phyloP scores from a whole-genome alignment of 2,329 filamentous ascomycete species.

The Aspergillus aculeatus region DNA sequence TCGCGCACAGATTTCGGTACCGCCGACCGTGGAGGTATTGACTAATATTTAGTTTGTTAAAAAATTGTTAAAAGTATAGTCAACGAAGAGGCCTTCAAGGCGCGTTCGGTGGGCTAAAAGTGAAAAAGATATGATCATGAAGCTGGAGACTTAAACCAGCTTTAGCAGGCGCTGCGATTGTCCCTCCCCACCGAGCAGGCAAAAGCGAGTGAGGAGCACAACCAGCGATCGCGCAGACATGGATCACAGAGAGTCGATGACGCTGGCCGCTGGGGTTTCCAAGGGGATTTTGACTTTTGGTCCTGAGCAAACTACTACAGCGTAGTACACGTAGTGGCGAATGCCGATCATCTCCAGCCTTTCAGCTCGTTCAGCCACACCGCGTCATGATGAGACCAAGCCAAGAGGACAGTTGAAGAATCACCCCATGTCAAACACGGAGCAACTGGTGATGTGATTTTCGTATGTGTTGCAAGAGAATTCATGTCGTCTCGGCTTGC shows the following conservation, averaged over 20 bases:
- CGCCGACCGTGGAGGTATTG: neutral
- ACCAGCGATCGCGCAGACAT: constrained; percentile 2
- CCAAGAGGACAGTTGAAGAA: neutral
- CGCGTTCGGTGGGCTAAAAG: neutral
- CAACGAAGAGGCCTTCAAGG: too few species aligned
- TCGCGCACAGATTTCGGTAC: neutral
- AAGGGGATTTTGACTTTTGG: neutral
- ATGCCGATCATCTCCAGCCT: neutral
- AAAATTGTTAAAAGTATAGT: neutral
- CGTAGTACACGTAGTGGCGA: neutral
- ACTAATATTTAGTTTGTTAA: too few species aligned
- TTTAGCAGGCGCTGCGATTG: neutral
- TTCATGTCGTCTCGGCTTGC: neutral
- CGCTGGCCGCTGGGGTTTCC: neutral
- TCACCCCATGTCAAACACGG: neutral
- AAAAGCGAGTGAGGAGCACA: constrained; percentile 10
- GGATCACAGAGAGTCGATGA: constrained; percentile 9
- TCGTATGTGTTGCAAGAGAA: neutral
- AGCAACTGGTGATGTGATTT: neutral
- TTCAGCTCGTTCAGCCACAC: neutral
- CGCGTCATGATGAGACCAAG: neutral
- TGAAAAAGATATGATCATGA: neutral
- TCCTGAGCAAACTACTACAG: neutral
- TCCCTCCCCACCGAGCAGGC: neutral
- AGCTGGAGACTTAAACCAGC: neutral